Percentiles rank a stretch among this genome's conserved stretches.
Conservation (phyloP, 2,329 filamentous ascomycete species). For the Fusarium buxicola region DNA sequence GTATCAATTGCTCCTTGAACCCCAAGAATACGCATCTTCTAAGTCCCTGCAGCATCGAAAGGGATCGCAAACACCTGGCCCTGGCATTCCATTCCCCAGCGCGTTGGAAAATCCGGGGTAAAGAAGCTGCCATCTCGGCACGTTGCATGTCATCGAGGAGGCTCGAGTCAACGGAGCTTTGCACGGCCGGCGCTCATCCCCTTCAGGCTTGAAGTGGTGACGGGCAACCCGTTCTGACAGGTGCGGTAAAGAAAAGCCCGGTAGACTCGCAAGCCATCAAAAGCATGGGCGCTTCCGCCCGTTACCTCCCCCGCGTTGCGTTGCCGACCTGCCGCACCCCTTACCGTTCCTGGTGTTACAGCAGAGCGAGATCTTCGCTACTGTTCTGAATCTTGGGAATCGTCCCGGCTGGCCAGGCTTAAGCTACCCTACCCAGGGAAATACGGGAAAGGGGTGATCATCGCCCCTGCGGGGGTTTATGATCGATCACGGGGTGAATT, state of each 20-base stretch:
- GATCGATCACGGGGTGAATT: slow-evolving; percentile 22
- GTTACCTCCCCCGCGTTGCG: slow-evolving; percentile 33
- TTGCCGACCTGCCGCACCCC: slow-evolving; percentile 34
- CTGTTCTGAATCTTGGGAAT: slow-evolving; percentile 18
- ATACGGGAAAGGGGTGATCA: slow-evolving; percentile 31
- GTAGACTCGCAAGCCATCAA: slow-evolving; percentile 32
- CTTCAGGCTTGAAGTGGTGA: slow-evolving; percentile 39
- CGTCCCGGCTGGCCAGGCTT: slow-evolving; percentile 1
- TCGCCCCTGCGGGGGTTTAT: slow-evolving; percentile 17
- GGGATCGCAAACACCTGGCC: slow-evolving; percentile 34
- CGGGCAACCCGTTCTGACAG: slow-evolving; percentile 37
- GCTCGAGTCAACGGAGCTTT: slow-evolving; percentile 7
- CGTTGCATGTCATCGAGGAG: slow-evolving; percentile 11
- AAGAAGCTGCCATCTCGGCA: slow-evolving; percentile 36
- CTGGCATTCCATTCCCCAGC: slow-evolving; percentile 38
- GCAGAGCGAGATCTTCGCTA: slow-evolving; percentile 33
- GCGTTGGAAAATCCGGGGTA: slow-evolving; percentile 41
- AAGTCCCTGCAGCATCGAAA: slow-evolving; percentile 33
- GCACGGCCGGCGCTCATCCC: slow-evolving; percentile 25
- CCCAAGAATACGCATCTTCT: background rate
- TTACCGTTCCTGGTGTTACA: slow-evolving; percentile 31
- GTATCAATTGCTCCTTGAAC: slow-evolving; percentile 10
- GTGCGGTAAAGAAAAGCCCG: slow-evolving; percentile 42
- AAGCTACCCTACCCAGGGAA: slow-evolving; percentile 2
- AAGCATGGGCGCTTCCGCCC: slow-evolving; percentile 14